Base-by-base conservation (phyloP, 805 yeast species). In the Nadsonia fulvescens region DNA sequence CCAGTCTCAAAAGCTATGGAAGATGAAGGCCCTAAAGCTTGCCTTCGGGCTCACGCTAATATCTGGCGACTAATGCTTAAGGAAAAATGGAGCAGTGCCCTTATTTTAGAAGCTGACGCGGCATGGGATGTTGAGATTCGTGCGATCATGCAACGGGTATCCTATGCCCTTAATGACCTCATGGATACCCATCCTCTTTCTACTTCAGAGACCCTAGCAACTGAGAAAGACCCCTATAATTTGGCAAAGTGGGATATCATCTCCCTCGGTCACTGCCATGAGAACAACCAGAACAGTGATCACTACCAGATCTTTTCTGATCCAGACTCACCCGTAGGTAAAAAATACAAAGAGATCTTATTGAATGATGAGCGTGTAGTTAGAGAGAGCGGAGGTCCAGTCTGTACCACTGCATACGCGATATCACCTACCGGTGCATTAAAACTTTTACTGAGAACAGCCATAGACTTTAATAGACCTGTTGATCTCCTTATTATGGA, bases 51-150 rank as follows among this genome's bases (percentile, higher is more conserved):
- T 5, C 37, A 34, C 17, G 35, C 30, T 9, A 32, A 29, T 19
- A 10, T 26, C 4, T 34, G 37, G 37, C 15, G 27, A 10, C 17
- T 19, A 20, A 29, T 32, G 25, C 17, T 34, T 13, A 18, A 24
- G 5, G 20, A 34, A 10, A 25, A 29, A 8, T 31, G 32, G 30
- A 10, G 16, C 7, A 25, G 31, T 8, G 12, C 25, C 4, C 25
- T 34, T 8, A 27, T 34, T 20, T 21, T 34, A 8, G 37, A 34
- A 18, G 11, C 31, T 9, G 37, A 34, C 15, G 30, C 33, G 4
- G 24, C 27, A 13, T 34, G 37, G 37, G 37, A 34, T 32, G 17
- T 25, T n/a, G 22, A 34, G 15, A 20, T 34, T 12, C 23, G 29
- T 8, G 10, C 13, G 8, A 11, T 22, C 13, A 29, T 29, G 32